Percentiles rank a stretch among this genome's conserved stretches.
Evolutionary conservation across 257 asterid genomes (phyloP).

Genomic region (Salvia hispanica): DNA sequence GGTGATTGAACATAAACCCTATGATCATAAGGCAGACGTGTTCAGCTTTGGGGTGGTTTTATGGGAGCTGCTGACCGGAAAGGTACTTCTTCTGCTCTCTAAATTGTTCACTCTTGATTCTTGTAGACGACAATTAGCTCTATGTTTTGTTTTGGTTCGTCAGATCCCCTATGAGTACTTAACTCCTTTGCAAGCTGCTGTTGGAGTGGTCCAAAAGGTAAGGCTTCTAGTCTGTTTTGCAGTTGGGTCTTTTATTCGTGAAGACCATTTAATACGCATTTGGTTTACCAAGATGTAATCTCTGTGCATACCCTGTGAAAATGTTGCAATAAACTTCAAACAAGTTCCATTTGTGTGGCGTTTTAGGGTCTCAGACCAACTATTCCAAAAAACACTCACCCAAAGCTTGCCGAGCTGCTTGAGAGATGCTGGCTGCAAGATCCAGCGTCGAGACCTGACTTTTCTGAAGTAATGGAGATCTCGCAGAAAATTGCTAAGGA

Average conservation of each 20-base stretch:
- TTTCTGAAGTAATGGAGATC: constrained; percentile 67
- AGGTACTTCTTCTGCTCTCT: constrained; percentile 51
- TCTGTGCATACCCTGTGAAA: neutral
- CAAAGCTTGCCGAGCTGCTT: constrained; percentile 78
- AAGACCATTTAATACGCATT: neutral
- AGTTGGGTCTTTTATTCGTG: constrained; percentile 1
- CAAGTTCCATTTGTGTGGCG: constrained; percentile 7
- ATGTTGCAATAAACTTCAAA: neutral
- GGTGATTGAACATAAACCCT: constrained; percentile 95
- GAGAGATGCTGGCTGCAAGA: constrained; percentile 98
- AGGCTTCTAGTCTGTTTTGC: constrained; percentile 18
- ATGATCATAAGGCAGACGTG: constrained; percentile 92
- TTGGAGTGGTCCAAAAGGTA: constrained; percentile 98
- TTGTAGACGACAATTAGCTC: neutral
- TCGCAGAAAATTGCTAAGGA: constrained; percentile 67
- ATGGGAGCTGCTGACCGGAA: constrained; percentile 93
- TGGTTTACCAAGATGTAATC: neutral
- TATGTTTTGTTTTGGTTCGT: constrained; percentile 21
- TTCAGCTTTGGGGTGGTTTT: constrained; percentile 92
- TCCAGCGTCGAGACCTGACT: constrained; percentile 78
- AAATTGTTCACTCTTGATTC: neutral
- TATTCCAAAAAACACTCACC: constrained; percentile 75
- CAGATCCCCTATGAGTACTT: constrained; percentile 97
- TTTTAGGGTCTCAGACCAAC: constrained; percentile 85
- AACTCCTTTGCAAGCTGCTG: constrained; percentile 97